Conservation (phyloP, 306 rosid genomes). For the Vicia sativa region DNA sequence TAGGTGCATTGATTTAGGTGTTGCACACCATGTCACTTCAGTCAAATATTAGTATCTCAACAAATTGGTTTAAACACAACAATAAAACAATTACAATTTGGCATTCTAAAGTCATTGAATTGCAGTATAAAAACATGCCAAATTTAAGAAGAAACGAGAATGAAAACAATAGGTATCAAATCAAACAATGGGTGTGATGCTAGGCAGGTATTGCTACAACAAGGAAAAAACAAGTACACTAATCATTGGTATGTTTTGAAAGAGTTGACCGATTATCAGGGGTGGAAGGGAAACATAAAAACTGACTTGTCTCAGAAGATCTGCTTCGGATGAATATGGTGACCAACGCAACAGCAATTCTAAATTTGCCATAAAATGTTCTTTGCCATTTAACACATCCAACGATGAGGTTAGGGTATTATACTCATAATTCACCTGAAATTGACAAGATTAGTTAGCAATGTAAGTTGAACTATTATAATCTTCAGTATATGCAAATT, state of each 20-base stretch:
- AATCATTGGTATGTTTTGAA: conserved; percentile 8
- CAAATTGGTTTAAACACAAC: background rate
- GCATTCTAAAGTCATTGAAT: conserved; percentile 3
- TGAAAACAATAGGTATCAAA: conserved; percentile 5
- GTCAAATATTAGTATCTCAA: background rate
- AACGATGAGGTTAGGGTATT: conserved; percentile 52
- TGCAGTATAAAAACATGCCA: background rate
- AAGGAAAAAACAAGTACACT: conserved; percentile 11
- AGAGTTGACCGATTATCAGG: background rate
- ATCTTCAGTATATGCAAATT: conserved; percentile 9
- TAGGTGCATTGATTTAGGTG: background rate
- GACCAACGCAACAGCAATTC: conserved; percentile 77
- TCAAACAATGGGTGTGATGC: conserved; percentile 20
- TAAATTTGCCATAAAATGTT: conserved; percentile 68
- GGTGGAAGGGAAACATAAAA: conserved; percentile 29
- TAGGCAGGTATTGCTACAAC: conserved; percentile 22
- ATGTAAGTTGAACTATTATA: conserved; percentile 16
- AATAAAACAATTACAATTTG: background rate
- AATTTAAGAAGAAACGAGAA: background rate
- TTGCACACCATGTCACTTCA: background rate
- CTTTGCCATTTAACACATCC: conserved; percentile 63
- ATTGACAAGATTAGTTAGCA: conserved; percentile 29
- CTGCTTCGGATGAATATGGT: conserved; percentile 82
- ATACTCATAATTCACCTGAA: conserved; percentile 80
- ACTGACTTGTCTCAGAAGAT: conserved; percentile 81